phyloP scores from a whole-genome alignment of 106 monocot species.

The Apostasia ramifera region DNA sequence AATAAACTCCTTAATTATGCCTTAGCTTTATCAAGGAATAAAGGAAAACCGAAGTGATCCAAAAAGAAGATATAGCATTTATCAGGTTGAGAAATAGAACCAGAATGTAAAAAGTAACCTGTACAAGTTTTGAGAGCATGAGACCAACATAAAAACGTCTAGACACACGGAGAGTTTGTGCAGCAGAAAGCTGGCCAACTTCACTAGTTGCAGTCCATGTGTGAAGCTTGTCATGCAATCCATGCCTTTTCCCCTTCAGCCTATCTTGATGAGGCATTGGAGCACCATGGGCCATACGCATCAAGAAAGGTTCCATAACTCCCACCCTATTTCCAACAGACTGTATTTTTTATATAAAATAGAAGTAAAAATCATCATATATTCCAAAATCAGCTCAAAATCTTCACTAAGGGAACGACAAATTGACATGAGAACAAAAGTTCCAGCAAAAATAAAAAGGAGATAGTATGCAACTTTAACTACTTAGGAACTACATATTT shows the following conservation, averaged over 20 bases:
- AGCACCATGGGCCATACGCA: conserved; percentile 97
- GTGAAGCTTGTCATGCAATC: conserved; percentile 12
- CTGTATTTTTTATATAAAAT: conserved; percentile 31
- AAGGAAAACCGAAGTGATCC: not conserved
- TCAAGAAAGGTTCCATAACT: conserved; percentile 84
- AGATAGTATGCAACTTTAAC: no score
- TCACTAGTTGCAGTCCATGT: conserved; percentile 8
- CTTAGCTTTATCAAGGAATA: not conserved
- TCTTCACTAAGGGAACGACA: not conserved
- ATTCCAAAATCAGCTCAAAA: not conserved
- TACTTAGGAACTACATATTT: no score
- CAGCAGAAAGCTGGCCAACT: conserved; percentile 25
- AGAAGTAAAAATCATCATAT: not conserved
- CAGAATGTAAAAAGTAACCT: conserved; percentile 30
- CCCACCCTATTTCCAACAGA: conserved; percentile 96
- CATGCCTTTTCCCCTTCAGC: conserved; percentile 34
- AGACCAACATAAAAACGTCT: conserved; percentile 95
- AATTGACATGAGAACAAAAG: not conserved
- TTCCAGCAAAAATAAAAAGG: no score
- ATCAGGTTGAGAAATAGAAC: not conserved
- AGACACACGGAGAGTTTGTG: conserved; percentile 61
- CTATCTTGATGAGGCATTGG: conserved; percentile 41
- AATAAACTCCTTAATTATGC: no score
- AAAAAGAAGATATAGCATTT: not conserved
- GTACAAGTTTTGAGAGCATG: conserved; percentile 94